These are phyloP conservation scores for Gossypium australe DNA, from an alignment of 345 rosid genomes.

Conservation along the genomic window DNA sequence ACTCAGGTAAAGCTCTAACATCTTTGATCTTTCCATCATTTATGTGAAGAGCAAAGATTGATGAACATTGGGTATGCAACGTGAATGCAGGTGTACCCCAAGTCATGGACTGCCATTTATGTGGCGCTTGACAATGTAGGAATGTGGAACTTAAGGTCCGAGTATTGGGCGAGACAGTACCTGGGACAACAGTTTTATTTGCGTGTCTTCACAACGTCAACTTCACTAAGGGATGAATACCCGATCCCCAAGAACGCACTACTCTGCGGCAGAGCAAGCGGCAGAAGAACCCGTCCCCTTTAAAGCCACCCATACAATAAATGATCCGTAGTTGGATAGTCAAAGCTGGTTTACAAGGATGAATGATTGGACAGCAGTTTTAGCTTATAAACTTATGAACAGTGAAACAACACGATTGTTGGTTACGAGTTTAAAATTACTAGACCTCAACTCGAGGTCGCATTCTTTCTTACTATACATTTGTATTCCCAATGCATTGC, in stretches of 20 bases:
- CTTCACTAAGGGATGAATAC: constrained; percentile 83
- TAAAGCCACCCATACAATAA: constrained; percentile 18
- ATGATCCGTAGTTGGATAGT: neutral
- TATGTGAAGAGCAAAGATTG: neutral
- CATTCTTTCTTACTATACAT: constrained; percentile 28
- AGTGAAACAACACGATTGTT: neutral
- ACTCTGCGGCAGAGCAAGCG: constrained; percentile 74
- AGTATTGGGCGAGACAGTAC: constrained; percentile 92
- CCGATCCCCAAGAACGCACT: constrained; percentile 86
- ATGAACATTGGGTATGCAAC: neutral
- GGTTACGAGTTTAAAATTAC: constrained; percentile 10
- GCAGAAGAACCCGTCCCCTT: constrained; percentile 69
- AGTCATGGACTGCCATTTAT: constrained; percentile 83
- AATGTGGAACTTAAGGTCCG: constrained; percentile 93
- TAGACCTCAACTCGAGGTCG: constrained; percentile 60
- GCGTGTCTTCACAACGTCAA: constrained; percentile 66
- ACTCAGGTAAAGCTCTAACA: constrained; percentile 45
- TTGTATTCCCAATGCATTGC: constrained; percentile 5
- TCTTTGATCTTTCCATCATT: neutral
- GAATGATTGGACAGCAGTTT: constrained; percentile 20
- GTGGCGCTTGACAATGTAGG: constrained; percentile 91
- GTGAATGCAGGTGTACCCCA: constrained; percentile 70
- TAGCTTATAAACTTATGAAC: constrained; percentile 16
- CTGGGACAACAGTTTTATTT: constrained; percentile 88
- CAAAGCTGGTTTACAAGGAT: constrained; percentile 3